Conservation (phyloP, 139 green algal species). For the Prasinococcaceae sp. region DNA sequence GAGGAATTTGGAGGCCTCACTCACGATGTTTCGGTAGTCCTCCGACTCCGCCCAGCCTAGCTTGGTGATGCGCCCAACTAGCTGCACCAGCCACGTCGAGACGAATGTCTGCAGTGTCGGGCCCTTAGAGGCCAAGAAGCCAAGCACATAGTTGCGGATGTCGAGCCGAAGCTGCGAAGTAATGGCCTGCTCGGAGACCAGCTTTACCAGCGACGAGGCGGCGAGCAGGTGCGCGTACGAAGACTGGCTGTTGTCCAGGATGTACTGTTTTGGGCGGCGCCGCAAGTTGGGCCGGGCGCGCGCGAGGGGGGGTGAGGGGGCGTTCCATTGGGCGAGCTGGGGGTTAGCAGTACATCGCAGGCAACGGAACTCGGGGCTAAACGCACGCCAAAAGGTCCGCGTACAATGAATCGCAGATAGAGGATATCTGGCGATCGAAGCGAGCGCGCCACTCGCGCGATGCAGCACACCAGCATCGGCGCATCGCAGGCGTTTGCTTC, state of each 20-base stretch:
- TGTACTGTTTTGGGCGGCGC: constrained; percentile 44
- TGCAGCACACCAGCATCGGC: neutral
- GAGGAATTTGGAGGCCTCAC: constrained; percentile 60
- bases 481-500: neutral
- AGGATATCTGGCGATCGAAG: too few species aligned
- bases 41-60: constrained; percentile 89
- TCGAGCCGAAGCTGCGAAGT: constrained; percentile 25
- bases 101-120: constrained; percentile 64
- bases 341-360: too few species aligned
- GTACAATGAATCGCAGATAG: too few species aligned
- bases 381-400: too few species aligned
- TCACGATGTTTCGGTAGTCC: constrained; percentile 56
- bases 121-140: constrained; percentile 44
- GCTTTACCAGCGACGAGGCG: constrained; percentile 66
- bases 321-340: too few species aligned
- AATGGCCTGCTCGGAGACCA: constrained; percentile 77
- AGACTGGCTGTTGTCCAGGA: constrained; percentile 72
- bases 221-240: constrained; percentile 90
- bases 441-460: neutral
- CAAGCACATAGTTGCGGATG: constrained; percentile 24
- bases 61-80: constrained; percentile 87
- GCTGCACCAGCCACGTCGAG: constrained; percentile 49
- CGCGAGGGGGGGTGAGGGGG: too few species aligned
- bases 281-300: too few species aligned
- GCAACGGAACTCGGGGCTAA: too few species aligned